These are phyloP conservation scores for Cercospora brassicicola DNA, from an alignment of 2,329 filamentous ascomycete genomes.

Conservation along the genomic window DNA sequence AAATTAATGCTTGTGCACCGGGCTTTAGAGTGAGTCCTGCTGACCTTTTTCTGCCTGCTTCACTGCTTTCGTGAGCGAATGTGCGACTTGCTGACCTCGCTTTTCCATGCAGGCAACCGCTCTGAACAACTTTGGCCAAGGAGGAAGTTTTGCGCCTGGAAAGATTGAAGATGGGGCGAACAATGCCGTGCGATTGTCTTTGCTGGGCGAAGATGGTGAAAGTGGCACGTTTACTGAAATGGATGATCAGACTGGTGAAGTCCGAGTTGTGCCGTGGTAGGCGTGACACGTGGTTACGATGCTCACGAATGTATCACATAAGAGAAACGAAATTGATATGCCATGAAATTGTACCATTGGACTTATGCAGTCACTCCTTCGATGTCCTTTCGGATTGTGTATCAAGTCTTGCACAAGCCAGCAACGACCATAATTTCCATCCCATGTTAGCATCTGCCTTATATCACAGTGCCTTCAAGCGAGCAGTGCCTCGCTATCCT, in stretches of 20 bases:
- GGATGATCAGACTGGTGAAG: conserved; percentile 17
- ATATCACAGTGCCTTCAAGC: not conserved
- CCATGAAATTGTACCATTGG: not conserved
- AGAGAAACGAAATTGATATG: no score
- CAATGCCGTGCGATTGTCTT: conserved; percentile 18
- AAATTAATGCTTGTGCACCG: conserved; percentile 19
- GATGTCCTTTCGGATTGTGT: not conserved
- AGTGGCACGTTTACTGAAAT: conserved; percentile 17
- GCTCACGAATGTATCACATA: not conserved
- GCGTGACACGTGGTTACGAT: not conserved
- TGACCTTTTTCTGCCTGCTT: no score
- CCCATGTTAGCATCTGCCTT: not conserved
- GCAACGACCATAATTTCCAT: not conserved
- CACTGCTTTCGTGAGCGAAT: no score
- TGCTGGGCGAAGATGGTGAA: conserved; percentile 22
- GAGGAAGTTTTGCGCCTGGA: conserved; percentile 11
- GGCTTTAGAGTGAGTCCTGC: conserved; percentile 4
- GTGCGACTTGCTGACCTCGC: no score
- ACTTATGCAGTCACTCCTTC: not conserved
- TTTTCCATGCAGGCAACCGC: conserved; percentile 6
- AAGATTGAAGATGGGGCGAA: conserved; percentile 18
- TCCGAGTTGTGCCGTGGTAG: conserved; percentile 21
- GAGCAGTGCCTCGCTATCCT: not conserved
- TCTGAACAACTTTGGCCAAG: conserved; percentile 19
- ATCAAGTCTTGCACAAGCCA: not conserved